Evolutionary conservation across 2,329 filamentous ascomycete genomes (phyloP), one percentile per base, ranked within the genome.

Genomic region (Colletotrichum sp.): DNA sequence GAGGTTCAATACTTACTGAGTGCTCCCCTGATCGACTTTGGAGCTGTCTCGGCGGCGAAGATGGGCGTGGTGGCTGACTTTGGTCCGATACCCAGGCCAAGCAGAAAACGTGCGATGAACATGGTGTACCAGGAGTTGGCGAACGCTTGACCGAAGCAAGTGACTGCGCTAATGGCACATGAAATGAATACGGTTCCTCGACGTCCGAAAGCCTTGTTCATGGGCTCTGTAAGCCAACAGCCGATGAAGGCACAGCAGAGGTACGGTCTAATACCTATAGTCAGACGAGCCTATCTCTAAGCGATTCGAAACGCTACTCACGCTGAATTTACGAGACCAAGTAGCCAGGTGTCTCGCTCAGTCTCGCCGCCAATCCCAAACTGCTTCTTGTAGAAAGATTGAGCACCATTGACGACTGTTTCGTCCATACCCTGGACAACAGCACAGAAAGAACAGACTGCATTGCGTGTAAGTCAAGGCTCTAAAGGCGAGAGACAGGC

Each of bases 191-290:
- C 92, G 3, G 93, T 95, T 15, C 94, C 93, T 4, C 93, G 89
- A 65, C 94, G 91, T 15, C 94, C 94, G 77, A 95, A 93, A 76
- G 81, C 86, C 71, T 92, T 90, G 84, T 95, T 95, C 83, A 95
- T 89, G 1, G 94, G 94, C 49, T 93, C 91, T 0, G 93, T 95
- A 63, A 93, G 86, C 94, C 94, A 95, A 83, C 93, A 95, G 24
- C 93, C 93, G 64, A 93, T 83, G 59, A 95, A 84, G 5, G 93
- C 92, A 78, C 92, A 95, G 84, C 92, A 92, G 26, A 95, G 88
- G 78, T 93, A 93, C 0, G 91, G 91, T 12, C 44, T 49, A 18
- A 18, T 18, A 18, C 0, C 16, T 0, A 44, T 0, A 0, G 36
- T 44, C 16, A 44, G 36, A 18, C 1, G 36, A 0, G 36, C 1